Percentiles rank a stretch among this genome's conserved stretches.
phyloP scores from a whole-genome alignment of 116 monocot genomes.

The Iris pallida region DNA sequence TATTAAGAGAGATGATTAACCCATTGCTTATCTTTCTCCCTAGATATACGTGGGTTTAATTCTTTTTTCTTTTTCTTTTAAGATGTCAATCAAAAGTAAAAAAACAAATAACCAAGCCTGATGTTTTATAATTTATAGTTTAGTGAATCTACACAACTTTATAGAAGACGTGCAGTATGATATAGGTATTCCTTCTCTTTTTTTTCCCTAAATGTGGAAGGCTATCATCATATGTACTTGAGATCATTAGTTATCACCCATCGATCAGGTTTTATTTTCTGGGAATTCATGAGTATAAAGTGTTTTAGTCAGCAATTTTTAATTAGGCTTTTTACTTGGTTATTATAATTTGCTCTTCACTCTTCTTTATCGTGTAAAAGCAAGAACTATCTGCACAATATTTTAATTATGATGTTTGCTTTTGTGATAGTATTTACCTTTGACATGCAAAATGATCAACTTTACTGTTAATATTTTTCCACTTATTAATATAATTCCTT shows the following conservation, averaged over 20 bases:
- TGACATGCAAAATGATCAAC: background rate
- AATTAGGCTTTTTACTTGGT: background rate
- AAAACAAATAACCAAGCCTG: background rate
- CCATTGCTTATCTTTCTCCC: background rate
- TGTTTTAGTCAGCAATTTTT: background rate
- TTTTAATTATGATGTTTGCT: background rate
- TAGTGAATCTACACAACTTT: background rate
- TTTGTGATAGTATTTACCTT: too few species aligned
- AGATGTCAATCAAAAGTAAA: background rate
- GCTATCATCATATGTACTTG: too few species aligned
- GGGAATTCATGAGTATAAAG: too few species aligned
- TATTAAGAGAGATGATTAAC: background rate
- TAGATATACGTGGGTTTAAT: background rate
- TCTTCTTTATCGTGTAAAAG: background rate
- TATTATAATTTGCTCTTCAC: background rate
- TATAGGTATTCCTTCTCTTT: background rate
- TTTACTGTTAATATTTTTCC: constrained; percentile 1
- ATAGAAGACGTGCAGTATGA: background rate
- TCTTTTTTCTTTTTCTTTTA: background rate
- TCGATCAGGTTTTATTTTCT: too few species aligned
- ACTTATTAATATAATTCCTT: constrained; percentile 5
- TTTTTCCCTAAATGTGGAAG: background rate
- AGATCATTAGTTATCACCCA: too few species aligned
- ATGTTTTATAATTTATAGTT: background rate
- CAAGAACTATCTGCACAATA: background rate